Evolutionary conservation across 192 early-diverging fungal genomes (phyloP).

Genomic region (Backusella tarrabulga): DNA sequence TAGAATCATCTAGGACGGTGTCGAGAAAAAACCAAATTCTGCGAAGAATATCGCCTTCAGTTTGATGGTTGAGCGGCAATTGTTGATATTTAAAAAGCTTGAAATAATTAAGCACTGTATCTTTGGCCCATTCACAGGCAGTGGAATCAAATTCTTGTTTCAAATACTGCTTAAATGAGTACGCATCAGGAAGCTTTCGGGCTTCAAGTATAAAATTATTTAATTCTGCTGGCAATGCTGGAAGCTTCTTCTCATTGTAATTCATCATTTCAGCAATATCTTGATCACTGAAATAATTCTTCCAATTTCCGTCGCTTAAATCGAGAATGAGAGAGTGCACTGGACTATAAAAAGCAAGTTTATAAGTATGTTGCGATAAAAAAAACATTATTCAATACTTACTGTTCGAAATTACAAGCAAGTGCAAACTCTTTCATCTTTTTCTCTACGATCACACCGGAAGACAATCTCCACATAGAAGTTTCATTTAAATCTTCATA

Average conservation of each 20-base stretch:
- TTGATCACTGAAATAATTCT: not conserved
- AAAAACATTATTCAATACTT: not conserved
- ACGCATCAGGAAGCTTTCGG: not conserved
- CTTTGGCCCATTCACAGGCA: slow-evolving; percentile 1
- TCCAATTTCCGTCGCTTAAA: not conserved
- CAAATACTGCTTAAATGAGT: slow-evolving; percentile 3
- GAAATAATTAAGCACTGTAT: slow-evolving; percentile 3
- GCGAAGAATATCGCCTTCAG: slow-evolving; percentile 14
- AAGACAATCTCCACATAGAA: not conserved
- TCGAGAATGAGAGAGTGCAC: slow-evolving; percentile 7
- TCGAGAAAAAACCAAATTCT: slow-evolving; percentile 11
- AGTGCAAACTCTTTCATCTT: slow-evolving; percentile 11
- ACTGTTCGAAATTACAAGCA: not conserved
- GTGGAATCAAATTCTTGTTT: not conserved
- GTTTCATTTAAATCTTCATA: slow-evolving; percentile 3
- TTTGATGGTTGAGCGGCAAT: slow-evolving; percentile 9
- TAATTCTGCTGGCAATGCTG: not conserved
- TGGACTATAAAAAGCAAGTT: slow-evolving; percentile 1
- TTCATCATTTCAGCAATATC: not conserved
- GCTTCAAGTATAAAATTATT: not conserved
- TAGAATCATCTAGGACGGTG: slow-evolving; percentile 11
- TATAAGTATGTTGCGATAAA: not conserved
- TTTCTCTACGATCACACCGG: not conserved
- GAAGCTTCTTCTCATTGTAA: not conserved
- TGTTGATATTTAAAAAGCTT: slow-evolving; percentile 10